Base-by-base conservation (phyloP, 2,329 filamentous ascomycete genomes). In the Boeremia exigua region DNA sequence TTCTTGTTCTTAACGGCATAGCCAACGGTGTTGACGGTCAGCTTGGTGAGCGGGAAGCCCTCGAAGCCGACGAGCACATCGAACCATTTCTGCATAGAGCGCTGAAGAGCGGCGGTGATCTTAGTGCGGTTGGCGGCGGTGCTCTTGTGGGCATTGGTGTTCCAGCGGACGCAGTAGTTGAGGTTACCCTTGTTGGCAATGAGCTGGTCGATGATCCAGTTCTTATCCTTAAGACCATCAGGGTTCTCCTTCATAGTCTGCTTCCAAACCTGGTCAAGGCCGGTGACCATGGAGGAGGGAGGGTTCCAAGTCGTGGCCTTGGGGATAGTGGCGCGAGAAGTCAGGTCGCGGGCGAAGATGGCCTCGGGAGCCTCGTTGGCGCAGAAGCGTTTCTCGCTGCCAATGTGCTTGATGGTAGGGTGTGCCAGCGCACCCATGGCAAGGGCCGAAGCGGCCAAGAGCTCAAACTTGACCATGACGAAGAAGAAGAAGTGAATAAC, bases 1-100 rank as follows among this genome's bases (percentile, higher is more conserved):
- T n/a, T n/a, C n/a, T n/a, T n/a, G n/a, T n/a, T n/a, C n/a, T n/a
- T n/a, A n/a, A n/a, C n/a, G n/a, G n/a, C n/a, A n/a, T n/a, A n/a
- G n/a, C n/a, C n/a, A n/a, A n/a, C n/a, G n/a, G n/a, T n/a, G n/a
- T n/a, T n/a, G n/a, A n/a, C n/a, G n/a, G n/a, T n/a, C n/a, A n/a
- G n/a, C n/a, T n/a, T n/a, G n/a, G n/a, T n/a, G n/a, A n/a, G n/a
- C n/a, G n/a, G n/a, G n/a, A n/a, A n/a, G n/a, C n/a, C n/a, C n/a
- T n/a, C n/a, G n/a, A n/a, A n/a, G n/a, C n/a, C n/a, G n/a, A n/a
- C n/a, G n/a, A n/a, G n/a, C n/a, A n/a, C n/a, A n/a, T n/a, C n/a
- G n/a, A n/a, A 77, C 79, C 78, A 80, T 54, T 75, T 74, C 48
- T 75, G 64, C n/a, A n/a, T n/a, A n/a, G n/a, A n/a, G n/a, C n/a